phyloP scores from a whole-genome alignment of 2,329 filamentous ascomycete genomes.

The Plenodomus lindquistii region DNA sequence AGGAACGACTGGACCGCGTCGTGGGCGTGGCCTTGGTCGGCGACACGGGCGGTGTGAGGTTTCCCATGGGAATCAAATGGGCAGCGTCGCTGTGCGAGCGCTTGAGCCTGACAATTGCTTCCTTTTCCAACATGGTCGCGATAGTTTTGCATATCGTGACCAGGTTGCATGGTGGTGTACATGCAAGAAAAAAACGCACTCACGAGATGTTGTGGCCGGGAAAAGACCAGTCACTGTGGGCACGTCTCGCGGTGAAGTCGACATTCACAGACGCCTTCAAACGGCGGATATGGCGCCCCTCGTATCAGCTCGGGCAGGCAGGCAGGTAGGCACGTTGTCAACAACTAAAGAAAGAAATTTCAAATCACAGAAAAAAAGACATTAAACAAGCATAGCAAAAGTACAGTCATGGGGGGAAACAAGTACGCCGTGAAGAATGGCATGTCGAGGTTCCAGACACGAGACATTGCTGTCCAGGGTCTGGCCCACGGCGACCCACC shows the following conservation, averaged over 20 bases:
- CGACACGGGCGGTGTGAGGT: constrained; percentile 17
- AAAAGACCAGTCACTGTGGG: constrained; percentile 32
- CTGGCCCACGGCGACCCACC: constrained; percentile 22
- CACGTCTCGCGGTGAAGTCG: constrained; percentile 3
- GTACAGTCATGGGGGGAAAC: constrained; percentile 3
- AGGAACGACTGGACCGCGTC: constrained; percentile 19
- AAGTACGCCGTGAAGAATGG: constrained; percentile 6
- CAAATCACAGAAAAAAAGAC: background rate
- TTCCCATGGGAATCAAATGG: constrained; percentile 18
- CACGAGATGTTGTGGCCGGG: constrained; percentile 22
- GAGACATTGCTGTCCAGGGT: constrained; percentile 25
- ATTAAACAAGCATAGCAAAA: background rate
- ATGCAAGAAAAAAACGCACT: constrained; percentile 20
- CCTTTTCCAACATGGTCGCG: constrained; percentile 22
- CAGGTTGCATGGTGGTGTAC: constrained; percentile 8
- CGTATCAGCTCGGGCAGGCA: background rate
- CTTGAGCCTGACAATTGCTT: constrained; percentile 26
- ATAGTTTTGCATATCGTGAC: constrained; percentile 1
- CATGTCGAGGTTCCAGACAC: constrained; percentile 15
- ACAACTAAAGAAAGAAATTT: background rate
- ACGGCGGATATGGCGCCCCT: constrained; percentile 3
- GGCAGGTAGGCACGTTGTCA: background rate
- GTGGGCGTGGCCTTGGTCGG: constrained; percentile 1
- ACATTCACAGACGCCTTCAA: constrained; percentile 17
- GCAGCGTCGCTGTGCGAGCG: constrained; percentile 28